Conservation (phyloP, 2,329 filamentous ascomycete genomes). For the Alternaria infectoria region DNA sequence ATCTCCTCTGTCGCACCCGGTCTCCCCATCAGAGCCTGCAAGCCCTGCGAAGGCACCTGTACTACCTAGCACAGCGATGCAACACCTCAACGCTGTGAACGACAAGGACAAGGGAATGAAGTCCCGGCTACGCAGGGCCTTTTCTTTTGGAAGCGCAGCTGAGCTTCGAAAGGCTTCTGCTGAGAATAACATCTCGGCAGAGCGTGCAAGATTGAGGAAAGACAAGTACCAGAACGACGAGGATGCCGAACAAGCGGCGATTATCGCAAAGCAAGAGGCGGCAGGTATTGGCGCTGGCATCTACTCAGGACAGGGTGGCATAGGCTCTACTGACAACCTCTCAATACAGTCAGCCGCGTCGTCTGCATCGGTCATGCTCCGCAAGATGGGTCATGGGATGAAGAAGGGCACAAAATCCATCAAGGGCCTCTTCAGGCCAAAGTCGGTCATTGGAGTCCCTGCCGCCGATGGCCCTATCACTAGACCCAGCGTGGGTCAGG, state of each 20-base stretch:
- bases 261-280: conserved; percentile 91
- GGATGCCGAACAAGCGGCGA: conserved; percentile 88
- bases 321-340: conserved; percentile 93
- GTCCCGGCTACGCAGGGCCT: conserved; percentile 84
- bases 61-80: conserved; percentile 72
- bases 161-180: conserved; percentile 81
- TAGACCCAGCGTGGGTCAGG: conserved; percentile 76
- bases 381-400: conserved; percentile 99
- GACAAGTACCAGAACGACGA: conserved; percentile 63
- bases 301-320: conserved; percentile 84
- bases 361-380: conserved; percentile 89
- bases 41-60: conserved; percentile 22
- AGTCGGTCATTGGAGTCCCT: conserved; percentile 82
- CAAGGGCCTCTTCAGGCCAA: conserved; percentile 92
- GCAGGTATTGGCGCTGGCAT: conserved; percentile 91
- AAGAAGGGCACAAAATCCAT: conserved; percentile 91
- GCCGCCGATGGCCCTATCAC: conserved; percentile 70
- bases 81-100: conserved; percentile 85
- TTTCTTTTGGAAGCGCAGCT: conserved; percentile 94
- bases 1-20: conserved; percentile 56
- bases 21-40: conserved; percentile 45
- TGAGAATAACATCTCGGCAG: conserved; percentile 61
- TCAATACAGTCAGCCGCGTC: conserved; percentile 90
- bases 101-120: conserved; percentile 87
- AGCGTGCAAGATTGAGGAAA: conserved; percentile 63